Percentiles rank a stretch among this genome's conserved stretches.
These are phyloP conservation scores for Jacaranda mimosifolia DNA, from an alignment of 257 asterid species.

Conservation along the genomic window DNA sequence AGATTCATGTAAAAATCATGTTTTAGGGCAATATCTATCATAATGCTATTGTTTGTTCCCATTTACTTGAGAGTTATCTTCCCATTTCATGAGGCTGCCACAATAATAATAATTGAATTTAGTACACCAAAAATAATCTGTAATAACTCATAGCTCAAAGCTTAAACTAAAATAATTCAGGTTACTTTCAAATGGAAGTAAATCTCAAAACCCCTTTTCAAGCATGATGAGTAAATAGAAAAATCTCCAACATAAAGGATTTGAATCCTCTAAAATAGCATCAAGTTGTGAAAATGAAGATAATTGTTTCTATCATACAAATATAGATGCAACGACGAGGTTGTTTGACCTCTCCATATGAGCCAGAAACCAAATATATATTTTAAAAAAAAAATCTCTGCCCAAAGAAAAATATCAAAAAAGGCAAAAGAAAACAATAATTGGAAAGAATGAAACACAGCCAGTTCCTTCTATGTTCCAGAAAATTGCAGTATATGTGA, in stretches of 20 bases:
- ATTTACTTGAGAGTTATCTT: background rate
- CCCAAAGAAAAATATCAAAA: background rate
- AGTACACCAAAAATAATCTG: background rate
- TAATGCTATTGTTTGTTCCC: background rate
- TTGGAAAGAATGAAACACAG: background rate
- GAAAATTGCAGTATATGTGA: background rate
- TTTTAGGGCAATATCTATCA: background rate
- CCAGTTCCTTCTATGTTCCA: background rate
- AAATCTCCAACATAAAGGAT: background rate
- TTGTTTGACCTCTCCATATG: background rate
- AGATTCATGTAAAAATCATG: conserved; percentile 41
- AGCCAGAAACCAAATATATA: background rate
- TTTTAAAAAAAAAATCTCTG: too few relatives aligned
- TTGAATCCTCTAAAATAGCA: background rate
- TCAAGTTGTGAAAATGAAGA: background rate
- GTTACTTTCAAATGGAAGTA: too few relatives aligned
- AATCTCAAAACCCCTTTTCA: too few relatives aligned
- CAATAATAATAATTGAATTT: background rate
- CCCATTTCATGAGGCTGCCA: background rate
- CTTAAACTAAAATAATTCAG: too few relatives aligned
- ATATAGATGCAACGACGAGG: background rate
- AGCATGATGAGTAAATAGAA: too few relatives aligned
- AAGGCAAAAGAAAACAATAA: too few relatives aligned
- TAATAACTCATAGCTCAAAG: too few relatives aligned
- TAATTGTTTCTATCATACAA: background rate